Percentiles rank a stretch among this genome's conserved stretches.
These are phyloP conservation scores for Oryza nivara DNA, from an alignment of 176 grass and related monocot genomes.

Conservation along the genomic window DNA sequence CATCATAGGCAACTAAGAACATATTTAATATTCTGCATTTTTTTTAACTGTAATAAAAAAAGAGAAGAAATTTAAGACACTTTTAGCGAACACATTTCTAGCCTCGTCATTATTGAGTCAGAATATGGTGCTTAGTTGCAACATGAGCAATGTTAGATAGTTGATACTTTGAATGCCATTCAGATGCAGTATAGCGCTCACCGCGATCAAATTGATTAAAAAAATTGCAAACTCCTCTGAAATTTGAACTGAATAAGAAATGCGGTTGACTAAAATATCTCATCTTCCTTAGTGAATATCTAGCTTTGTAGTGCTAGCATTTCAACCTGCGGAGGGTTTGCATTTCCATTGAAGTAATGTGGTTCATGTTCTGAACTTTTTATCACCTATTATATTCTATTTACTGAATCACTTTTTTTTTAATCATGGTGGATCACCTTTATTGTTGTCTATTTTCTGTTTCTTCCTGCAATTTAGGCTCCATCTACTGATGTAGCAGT, in stretches of 20 bases:
- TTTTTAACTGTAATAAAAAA: neutral
- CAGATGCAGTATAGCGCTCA: slow-evolving; percentile 23
- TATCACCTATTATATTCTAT: slow-evolving; percentile 25
- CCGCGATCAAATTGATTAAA: neutral
- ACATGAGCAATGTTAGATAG: neutral
- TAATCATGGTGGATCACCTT: neutral
- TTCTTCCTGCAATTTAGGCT: slow-evolving; percentile 62
- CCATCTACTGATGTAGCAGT: slow-evolving; percentile 81
- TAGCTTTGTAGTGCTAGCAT: slow-evolving; percentile 2
- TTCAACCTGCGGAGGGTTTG: neutral
- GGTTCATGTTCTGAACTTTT: slow-evolving; percentile 18
- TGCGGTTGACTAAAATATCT: neutral
- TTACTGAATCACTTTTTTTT: neutral
- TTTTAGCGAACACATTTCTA: neutral
- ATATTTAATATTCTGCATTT: neutral
- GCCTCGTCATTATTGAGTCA: neutral
- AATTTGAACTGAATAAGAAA: neutral
- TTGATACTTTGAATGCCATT: neutral
- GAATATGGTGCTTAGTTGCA: slow-evolving; percentile 8
- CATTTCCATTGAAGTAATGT: neutral
- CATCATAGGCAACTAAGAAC: neutral
- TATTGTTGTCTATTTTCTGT: slow-evolving; percentile 29
- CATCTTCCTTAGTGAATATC: slow-evolving; percentile 12
- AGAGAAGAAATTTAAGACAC: neutral
- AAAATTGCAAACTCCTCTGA: slow-evolving; percentile 8